Base-by-base conservation (phyloP, 1,139 yeast genomes). In the Geotrichum fermentans region DNA sequence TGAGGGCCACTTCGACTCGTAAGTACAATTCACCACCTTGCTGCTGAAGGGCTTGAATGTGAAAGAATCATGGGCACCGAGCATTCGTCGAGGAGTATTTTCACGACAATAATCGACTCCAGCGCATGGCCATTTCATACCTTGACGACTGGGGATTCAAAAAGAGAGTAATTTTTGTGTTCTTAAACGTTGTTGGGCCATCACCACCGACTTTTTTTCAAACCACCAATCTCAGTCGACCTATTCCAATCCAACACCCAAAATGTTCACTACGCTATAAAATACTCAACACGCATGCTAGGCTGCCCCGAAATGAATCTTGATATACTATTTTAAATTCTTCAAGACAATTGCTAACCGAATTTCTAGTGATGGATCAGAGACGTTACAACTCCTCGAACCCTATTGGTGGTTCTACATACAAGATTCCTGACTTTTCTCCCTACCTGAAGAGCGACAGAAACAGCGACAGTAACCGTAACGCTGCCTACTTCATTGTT, bases 401-500 rank as follows among this genome's bases (percentile, higher is more conserved):
- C 57, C 71, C 71, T 47, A 64, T 66, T 38, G 73, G 71, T 40
- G 71, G 71, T 58, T 78, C 92, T 53, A 81, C 85, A 62, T 92
- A 87, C 78, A 85, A 88, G 70, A 92, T 94, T 51, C 98, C 97
- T 66, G 95, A 92, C 73, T 92, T 78, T 71, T 77, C 87, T 58
- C 82, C 79, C 60, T 87, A 88, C 73, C 77, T 90, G 64, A 84
- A 83, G 75, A 80, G 83, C 65, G 70, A 78, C 62, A 75, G 78
- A 60, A 80, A 85, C 70, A 68, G 80, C 56, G 82, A 76, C 59
- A 82, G 82, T 64, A 82, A 79, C 70, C 86, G 96, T 72, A 89
- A 85, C 68, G 82, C 86, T 73, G 79, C 96, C 58, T 94, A 94
- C 78, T 90, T 94, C 76, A 89, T 94, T 92, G 95, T 92, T 60